Conservation (phyloP, 2,329 filamentous ascomycete genomes). For the Bipolaris victoriae region DNA sequence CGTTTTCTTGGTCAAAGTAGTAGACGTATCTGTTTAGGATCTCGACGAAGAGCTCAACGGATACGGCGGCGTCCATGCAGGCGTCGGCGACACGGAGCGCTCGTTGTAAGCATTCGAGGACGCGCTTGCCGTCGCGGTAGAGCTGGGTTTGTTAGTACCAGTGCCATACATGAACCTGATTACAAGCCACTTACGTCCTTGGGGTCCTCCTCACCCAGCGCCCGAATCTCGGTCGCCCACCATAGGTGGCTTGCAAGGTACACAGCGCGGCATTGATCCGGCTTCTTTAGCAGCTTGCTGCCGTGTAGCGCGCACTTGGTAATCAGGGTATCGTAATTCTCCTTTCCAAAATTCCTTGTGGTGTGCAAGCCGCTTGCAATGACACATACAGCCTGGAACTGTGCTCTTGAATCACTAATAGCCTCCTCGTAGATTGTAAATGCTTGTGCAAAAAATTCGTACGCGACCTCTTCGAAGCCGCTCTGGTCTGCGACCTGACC, state of each 20-base stretch:
- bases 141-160: conserved; percentile 56
- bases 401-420: conserved; percentile 91
- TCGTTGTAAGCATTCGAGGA: conserved; percentile 93
- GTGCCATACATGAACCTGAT: too few species aligned
- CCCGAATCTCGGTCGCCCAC: conserved; percentile 89
- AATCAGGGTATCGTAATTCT: conserved; percentile 98
- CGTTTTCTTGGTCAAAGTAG: conserved; percentile 99
- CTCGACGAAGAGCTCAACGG: conserved; percentile 97
- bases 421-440: conserved; percentile 98
- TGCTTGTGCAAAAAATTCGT: conserved; percentile 97
- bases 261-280: conserved; percentile 95
- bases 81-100: conserved; percentile 95
- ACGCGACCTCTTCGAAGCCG: conserved; percentile 92
- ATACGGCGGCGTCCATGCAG: conserved; percentile 98
- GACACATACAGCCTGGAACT: conserved; percentile 97
- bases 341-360: conserved; percentile 87
- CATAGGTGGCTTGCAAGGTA: conserved; percentile 96
- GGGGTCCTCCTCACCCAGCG: conserved; percentile 79
- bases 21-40: conserved; percentile 98
- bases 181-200: conserved; percentile 67
- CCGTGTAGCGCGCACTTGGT: conserved; percentile 97
- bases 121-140: conserved; percentile 96
- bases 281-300: conserved; percentile 95
- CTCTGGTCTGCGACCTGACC: conserved; percentile 92
- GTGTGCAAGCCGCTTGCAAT: conserved; percentile 89